Percentiles rank a stretch among this genome's conserved stretches.
phyloP scores from a whole-genome alignment of 768 basidiomycete genomes.

The Macrolepiota albuminosa region DNA sequence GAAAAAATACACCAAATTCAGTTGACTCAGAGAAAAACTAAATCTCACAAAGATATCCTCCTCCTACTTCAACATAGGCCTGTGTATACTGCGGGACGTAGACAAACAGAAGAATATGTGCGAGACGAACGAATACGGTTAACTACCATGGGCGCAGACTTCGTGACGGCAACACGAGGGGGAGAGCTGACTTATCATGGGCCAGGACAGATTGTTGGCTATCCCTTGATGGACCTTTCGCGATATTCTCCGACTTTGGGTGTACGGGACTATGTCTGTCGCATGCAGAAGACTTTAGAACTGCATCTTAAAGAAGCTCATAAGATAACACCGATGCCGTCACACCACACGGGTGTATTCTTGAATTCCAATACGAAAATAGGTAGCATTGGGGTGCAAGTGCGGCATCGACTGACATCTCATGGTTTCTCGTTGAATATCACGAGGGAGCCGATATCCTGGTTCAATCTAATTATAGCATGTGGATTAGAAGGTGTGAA shows the following conservation, averaged over 20 bases:
- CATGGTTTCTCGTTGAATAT: conserved; percentile 96
- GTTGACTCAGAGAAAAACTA: conserved; percentile 38
- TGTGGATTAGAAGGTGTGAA: conserved; percentile 85
- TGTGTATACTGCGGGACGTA: conserved; percentile 91
- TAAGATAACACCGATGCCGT: conserved; percentile 49
- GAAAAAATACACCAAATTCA: conserved; percentile 68
- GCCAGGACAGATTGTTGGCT: conserved; percentile 95
- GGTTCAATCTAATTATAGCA: conserved; percentile 88
- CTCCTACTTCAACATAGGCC: conserved; percentile 88
- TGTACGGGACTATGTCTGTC: conserved; percentile 81
- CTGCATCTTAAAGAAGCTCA: conserved; percentile 56
- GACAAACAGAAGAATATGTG: conserved; percentile 64
- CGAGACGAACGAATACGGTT: conserved; percentile 58
- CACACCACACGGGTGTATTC: conserved; percentile 91
- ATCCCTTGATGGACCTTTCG: conserved; percentile 88
- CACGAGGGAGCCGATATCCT: conserved; percentile 69
- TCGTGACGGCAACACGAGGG: conserved; percentile 75
- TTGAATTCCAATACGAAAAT: conserved; percentile 77
- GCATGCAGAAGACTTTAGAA: conserved; percentile 69
- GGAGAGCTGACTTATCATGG: conserved; percentile 97
- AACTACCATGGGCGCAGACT: conserved; percentile 81
- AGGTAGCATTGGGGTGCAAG: conserved; percentile 94
- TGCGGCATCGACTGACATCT: conserved; percentile 88
- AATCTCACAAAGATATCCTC: conserved; percentile 55
- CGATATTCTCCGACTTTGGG: conserved; percentile 67